Base-by-base conservation (phyloP, 2,329 filamentous ascomycete species). In the Teratosphaeria pseudoeucalypti region DNA sequence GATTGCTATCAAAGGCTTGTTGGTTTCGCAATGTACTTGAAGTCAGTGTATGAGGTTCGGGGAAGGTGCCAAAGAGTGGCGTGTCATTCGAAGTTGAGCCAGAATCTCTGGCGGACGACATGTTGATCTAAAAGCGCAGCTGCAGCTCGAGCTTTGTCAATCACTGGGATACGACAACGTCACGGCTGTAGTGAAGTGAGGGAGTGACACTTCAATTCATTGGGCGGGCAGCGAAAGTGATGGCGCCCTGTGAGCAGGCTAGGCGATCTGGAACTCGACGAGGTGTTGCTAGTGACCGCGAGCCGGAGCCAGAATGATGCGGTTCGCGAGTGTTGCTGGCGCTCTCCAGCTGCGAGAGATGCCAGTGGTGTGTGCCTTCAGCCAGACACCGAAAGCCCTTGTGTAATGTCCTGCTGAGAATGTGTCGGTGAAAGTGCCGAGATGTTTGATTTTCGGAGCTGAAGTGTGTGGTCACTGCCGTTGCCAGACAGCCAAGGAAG, bases 351-450 rank as follows among this genome's bases (percentile, higher is more conserved):
- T 49, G 43, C 43, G 43, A 49, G 43, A 49, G 43, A 49, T 3
- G 1, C 19, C 9, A 19, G 43, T 23, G 19, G 43, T 49, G n/a
- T 49, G 43, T 49, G 43, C 19, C 43, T 11, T 7, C n/a, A 49
- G 43, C 23, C 43, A 49, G 43, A 49, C 43, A 52, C n/a, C 49
- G 23, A 54, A 26, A 16, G 34, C 34, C 14, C 26, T n/a, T 39
- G 26, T 53, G 23, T 16, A 27, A 34, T 54, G 56, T 34, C 34
- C 23, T 39, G 34, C 27, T 43, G 3, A 19, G 26, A 32, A 37
- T 52, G 32, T 52, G 55, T 57, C 57, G 43, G 56, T 34, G 57
- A 27, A 39, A 43, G 55, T 54, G 37, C 43, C 19, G 59, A 52
- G 37, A 34, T 59, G 23, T 27, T 47, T 34, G 26, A 39, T 29